A percentile compares a stretch with the other conserved stretches of the same genome.
Evolutionary conservation across 441 rosid genomes (phyloP).

Genomic region (Populus hybrid): DNA sequence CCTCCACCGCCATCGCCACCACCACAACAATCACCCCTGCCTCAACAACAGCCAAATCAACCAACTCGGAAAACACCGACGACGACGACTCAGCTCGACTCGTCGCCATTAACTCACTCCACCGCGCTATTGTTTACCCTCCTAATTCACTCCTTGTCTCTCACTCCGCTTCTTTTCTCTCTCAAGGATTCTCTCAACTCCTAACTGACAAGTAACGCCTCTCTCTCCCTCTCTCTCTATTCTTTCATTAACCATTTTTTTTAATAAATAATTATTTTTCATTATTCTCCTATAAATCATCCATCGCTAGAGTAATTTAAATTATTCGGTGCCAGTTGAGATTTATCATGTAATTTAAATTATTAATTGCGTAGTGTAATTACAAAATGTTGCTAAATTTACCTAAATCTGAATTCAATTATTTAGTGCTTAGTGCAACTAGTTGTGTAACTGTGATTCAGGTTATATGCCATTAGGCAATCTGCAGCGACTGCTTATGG

Average conservation of each 20-base stretch:
- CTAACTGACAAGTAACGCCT: slow-evolving; percentile 66
- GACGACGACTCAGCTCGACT: slow-evolving; percentile 62
- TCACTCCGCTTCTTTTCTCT: slow-evolving; percentile 84
- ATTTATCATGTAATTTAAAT: background rate
- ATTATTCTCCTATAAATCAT: background rate
- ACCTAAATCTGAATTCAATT: background rate
- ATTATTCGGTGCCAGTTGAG: background rate
- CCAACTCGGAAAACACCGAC: slow-evolving; percentile 9
- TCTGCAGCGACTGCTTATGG: slow-evolving; percentile 79
- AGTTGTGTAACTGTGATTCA: slow-evolving; percentile 26
- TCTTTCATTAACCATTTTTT: background rate
- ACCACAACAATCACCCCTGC: slow-evolving; percentile 17
- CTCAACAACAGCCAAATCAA: slow-evolving; percentile 22
- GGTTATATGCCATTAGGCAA: slow-evolving; percentile 77
- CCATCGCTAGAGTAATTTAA: background rate
- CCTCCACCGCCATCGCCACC: slow-evolving; percentile 29
- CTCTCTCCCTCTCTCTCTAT: background rate
- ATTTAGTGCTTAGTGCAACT: slow-evolving; percentile 1
- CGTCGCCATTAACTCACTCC: slow-evolving; percentile 76
- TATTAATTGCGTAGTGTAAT: background rate
- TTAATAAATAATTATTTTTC: too few species aligned
- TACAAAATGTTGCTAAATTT: background rate
- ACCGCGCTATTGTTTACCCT: slow-evolving; percentile 78
- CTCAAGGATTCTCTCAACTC: slow-evolving; percentile 86
- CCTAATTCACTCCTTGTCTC: slow-evolving; percentile 82